Evolutionary conservation across 805 yeast genomes (phyloP).

Genomic region (Teunomyces funiuensis): DNA sequence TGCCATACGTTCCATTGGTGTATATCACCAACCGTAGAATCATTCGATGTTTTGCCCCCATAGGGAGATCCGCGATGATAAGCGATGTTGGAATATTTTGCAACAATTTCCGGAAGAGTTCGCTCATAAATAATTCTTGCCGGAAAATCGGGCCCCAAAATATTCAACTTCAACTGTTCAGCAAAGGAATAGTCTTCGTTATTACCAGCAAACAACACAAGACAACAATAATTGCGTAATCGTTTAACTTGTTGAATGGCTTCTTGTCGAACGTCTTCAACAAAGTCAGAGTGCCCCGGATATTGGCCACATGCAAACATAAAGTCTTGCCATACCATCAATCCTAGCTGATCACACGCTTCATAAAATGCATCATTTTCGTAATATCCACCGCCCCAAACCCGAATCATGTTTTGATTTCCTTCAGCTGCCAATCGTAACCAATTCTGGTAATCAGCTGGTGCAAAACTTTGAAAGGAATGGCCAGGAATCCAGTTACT

Average conservation of each 20-base stretch:
- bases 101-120: constrained; percentile 36
- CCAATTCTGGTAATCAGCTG: constrained; percentile 38
- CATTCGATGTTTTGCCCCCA: constrained; percentile 39
- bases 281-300: constrained; percentile 42
- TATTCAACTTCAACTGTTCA: constrained; percentile 30
- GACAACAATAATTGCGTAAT: constrained; percentile 40
- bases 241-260: constrained; percentile 39
- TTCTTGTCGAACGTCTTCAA: constrained; percentile 36
- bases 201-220: constrained; percentile 44
- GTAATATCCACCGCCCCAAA: constrained; percentile 53
- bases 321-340: constrained; percentile 56
- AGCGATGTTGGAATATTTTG: constrained; percentile 23
- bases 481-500: constrained; percentile 54
- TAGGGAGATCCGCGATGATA: constrained; percentile 53
- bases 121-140: constrained; percentile 44
- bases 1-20: constrained; percentile 64
- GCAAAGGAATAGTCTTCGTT: constrained; percentile 50
- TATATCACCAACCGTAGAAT: constrained; percentile 46
- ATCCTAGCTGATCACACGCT: constrained; percentile 43
- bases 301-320: constrained; percentile 60
- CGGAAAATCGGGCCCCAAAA: constrained; percentile 39
- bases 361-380: constrained; percentile 43
- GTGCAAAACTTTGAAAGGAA: constrained; percentile 34
- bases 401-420: constrained; percentile 45
- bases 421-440: constrained; percentile 35